Base-by-base conservation (phyloP, 352 stramenopile species). In the Blastocystis hominis region DNA sequence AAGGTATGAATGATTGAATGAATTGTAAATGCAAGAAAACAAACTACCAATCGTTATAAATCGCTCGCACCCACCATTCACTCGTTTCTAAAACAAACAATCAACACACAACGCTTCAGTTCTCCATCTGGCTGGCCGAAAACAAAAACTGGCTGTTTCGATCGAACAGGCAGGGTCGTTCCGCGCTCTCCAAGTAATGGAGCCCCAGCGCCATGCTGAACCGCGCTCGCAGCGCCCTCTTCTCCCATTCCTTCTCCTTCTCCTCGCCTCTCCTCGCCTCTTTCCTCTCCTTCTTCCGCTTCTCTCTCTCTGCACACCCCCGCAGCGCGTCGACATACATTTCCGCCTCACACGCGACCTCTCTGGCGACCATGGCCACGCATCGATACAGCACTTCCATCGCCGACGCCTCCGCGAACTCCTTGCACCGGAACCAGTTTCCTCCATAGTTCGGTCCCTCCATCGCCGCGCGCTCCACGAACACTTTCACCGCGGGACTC, bases 401-500 rank as follows among this genome's bases (percentile, higher is more conserved):
- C 24, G 72, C 34, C 5, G 72, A 53, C n/a, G 72, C 66, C 1
- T 40, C 36, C 24, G 62, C 17, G 34, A 61, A 68, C 44, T 87
- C 62, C 61, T 90, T 89, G 66, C 92, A 95, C 68, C 92, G 90
- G 88, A 96, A 96, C 93, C 93, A 96, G 61, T 95, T 76, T 75
- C 91, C 90, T 9, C 93, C 93, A 89, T 96, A 96, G 88, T 96
- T 96, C 0, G 93, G 93, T 88, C 95, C 93, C 17, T 93, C 92
- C 88, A 94, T 55, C 95, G 91, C 90, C 77, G 92, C 95, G 15
- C 90, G 89, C 56, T 86, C 61, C n/a, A 47, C 46, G 7, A 88
- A n/a, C 17, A 56, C 36, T 15, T 30, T 3, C 15, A 88, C 2
- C 5, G n/a, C 59, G 30, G n/a, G 7, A 4, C 47, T 38, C 34